Evolutionary conservation across 352 stramenopile species (phyloP).

Genomic region (Phytopythium aichiense): DNA sequence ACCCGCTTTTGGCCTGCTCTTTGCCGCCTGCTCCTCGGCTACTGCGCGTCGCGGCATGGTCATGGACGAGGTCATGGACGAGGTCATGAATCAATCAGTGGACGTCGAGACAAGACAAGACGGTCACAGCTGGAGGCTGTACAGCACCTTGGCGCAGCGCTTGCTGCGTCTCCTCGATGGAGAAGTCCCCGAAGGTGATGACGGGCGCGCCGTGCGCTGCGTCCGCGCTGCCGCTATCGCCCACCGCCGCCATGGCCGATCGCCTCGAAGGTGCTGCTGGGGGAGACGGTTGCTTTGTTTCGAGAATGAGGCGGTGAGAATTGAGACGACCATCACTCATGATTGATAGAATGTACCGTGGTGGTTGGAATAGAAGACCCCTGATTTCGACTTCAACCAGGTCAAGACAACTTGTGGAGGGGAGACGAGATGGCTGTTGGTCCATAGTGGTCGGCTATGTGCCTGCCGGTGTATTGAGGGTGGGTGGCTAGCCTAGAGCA

Average conservation of each 20-base stretch:
- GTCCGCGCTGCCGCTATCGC: background rate
- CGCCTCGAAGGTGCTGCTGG: background rate
- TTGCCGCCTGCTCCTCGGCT: slow-evolving; percentile 4
- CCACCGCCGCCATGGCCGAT: background rate
- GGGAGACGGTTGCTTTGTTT: background rate
- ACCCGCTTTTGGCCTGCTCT: slow-evolving; percentile 10
- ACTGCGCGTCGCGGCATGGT: background rate
- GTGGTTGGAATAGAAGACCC: background rate
- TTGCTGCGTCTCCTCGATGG: slow-evolving; percentile 53
- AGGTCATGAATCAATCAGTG: background rate
- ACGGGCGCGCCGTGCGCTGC: slow-evolving; percentile 15
- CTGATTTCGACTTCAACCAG: slow-evolving; percentile 3
- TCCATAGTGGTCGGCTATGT: background rate
- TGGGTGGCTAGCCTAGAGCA: slow-evolving; percentile 22
- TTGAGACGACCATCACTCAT: slow-evolving; percentile 1
- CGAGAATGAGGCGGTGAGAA: background rate
- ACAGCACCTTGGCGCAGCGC: slow-evolving; percentile 39
- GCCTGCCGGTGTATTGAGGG: background rate
- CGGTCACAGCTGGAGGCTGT: background rate
- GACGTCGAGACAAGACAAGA: no score
- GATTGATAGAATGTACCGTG: background rate
- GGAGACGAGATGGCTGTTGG: no score
- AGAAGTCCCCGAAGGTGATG: slow-evolving; percentile 83
- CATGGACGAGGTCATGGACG: background rate
- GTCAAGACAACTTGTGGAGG: background rate